These are phyloP conservation scores for Rubia tinctorum DNA, from an alignment of 305 asterid genomes.

Conservation along the genomic window DNA sequence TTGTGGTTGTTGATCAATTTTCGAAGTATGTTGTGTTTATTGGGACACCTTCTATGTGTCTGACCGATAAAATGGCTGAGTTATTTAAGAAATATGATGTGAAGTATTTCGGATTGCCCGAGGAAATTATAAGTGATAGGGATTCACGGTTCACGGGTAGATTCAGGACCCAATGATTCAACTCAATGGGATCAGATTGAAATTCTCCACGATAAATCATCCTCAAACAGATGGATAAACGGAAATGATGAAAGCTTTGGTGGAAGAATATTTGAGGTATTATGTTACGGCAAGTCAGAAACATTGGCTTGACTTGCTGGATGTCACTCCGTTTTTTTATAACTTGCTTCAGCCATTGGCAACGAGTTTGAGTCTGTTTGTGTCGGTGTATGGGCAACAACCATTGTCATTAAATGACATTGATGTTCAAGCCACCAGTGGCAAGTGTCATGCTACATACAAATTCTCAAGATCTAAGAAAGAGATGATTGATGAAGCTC, in stretches of 20 bases:
- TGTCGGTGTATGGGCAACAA: background rate
- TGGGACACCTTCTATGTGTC: background rate
- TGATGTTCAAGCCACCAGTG: background rate
- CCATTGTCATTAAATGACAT: background rate
- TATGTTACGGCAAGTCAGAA: background rate
- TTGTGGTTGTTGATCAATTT: conserved; percentile 8
- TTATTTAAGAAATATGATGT: background rate
- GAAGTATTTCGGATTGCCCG: background rate
- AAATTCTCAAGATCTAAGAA: too few species aligned
- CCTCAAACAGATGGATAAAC: too few species aligned
- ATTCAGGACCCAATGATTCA: background rate
- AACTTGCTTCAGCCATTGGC: background rate
- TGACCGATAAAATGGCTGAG: too few species aligned
- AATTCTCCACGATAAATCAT: background rate
- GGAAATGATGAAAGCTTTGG: background rate
- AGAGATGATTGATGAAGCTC: background rate
- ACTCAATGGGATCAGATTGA: background rate
- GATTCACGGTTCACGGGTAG: background rate
- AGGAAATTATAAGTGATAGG: too few species aligned
- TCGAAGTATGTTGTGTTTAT: background rate
- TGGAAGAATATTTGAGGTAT: conserved; percentile 1
- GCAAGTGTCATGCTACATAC: background rate
- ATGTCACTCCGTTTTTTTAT: background rate
- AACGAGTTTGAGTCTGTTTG: background rate
- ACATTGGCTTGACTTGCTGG: background rate